Evolutionary conservation across 73 alveolate genomes (phyloP), one percentile per base, ranked within the genome.

Genomic region (Effrenium voratum): DNA sequence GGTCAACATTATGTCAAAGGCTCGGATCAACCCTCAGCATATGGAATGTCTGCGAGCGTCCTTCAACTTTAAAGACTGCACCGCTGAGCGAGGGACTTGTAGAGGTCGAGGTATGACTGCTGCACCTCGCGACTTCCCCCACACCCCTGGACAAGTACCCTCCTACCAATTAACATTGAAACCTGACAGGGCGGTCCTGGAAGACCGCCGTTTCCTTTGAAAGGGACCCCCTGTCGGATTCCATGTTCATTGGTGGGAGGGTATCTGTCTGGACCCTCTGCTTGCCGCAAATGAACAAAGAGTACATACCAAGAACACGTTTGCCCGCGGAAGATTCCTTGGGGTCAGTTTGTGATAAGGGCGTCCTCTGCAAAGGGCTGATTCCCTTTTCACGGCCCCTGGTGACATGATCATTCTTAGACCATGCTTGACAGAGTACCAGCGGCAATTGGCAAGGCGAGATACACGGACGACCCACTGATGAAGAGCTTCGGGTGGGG

Each of bases 51-150:
- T 19, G 28, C 19, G 19, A 52, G 19, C 66, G 28, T 19, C 19
- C 10, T 52, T 52, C 66, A 13, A 52, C 66, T 13, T 19, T 19
- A 52, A 13, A 52, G 66, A 52, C 66, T 13, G 28, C 66, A 52
- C 28, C 10, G 12, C 82, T 36, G 47, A 70, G 49, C 75, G 24
- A n/a, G 73, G 49, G 28, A 32, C 97, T 90, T 90, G 97, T 90
- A 90, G 55, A 90, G 55, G 34, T 90, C 97, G 59, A 90, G 57
- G 60, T 90, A 90, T 5, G 41, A 59, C 57, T 90, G 97, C 55
- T 90, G 97, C 43, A 90, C 97, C 97, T 90, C 44, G 30, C 34
- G 47, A 34, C 43, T 22, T 12, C 16, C 46, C 38, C 12, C 41
- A 5, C 28, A 5, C 26, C 63, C 63, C 8, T 19, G 19, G 63